These are phyloP conservation scores for Aspergillus melleus DNA, from an alignment of 2,329 filamentous ascomycete genomes.

Conservation along the genomic window DNA sequence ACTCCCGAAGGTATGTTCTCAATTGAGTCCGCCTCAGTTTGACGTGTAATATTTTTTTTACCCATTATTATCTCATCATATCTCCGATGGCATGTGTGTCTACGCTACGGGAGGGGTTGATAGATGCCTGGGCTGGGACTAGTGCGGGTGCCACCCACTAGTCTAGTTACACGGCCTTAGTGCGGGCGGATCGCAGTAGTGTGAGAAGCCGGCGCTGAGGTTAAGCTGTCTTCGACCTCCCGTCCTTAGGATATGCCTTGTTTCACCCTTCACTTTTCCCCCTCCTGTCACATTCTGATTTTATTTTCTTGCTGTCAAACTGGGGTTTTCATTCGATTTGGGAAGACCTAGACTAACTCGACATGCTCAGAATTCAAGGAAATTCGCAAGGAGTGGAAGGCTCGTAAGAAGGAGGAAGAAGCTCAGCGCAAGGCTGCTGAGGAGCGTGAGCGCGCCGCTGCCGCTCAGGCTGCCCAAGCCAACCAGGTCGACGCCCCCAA, in stretches of 20 bases:
- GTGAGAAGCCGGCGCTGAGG: slow-evolving; percentile 48
- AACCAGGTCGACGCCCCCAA: slow-evolving; percentile 48
- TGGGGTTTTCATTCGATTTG: background rate
- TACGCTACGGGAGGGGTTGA: slow-evolving; percentile 29
- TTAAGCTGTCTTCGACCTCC: slow-evolving; percentile 36
- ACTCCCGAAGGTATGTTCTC: slow-evolving; percentile 85
- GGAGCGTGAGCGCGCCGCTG: slow-evolving; percentile 70
- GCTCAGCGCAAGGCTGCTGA: slow-evolving; percentile 85
- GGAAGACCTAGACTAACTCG: slow-evolving; percentile 19
- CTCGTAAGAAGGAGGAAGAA: slow-evolving; percentile 98
- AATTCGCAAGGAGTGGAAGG: slow-evolving; percentile 98
- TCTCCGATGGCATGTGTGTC: slow-evolving; percentile 18
- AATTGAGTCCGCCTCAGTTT: slow-evolving; percentile 9
- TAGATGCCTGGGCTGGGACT: slow-evolving; percentile 41
- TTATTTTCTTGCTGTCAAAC: background rate
- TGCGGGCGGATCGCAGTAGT: slow-evolving; percentile 56
- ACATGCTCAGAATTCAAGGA: slow-evolving; percentile 84
- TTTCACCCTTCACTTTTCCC: slow-evolving; percentile 15
- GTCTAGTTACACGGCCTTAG: slow-evolving; percentile 51
- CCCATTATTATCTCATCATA: background rate
- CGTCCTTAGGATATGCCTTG: background rate
- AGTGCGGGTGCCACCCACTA: slow-evolving; percentile 41
- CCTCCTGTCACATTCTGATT: slow-evolving; percentile 5
- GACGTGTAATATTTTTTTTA: slow-evolving; percentile 5
- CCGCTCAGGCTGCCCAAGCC: slow-evolving; percentile 51